Evolutionary conservation across 805 yeast genomes (phyloP).

Genomic region (Yarrowia osloensis): DNA sequence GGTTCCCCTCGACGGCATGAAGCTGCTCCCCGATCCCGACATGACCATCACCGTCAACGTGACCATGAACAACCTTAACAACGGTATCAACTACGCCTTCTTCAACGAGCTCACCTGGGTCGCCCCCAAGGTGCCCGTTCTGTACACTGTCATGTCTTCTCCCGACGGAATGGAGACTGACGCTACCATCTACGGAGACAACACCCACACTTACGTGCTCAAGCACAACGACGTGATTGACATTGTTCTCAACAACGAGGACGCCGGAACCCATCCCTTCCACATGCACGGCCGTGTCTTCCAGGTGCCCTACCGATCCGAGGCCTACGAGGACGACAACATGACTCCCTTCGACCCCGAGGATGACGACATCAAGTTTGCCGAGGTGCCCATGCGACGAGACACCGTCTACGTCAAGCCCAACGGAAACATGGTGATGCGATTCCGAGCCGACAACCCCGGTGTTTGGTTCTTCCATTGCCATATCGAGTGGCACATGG

Average conservation of each 20-base stretch:
- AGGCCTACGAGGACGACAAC: slow-evolving; percentile 54
- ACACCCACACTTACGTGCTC: slow-evolving; percentile 74
- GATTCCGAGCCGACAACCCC: slow-evolving; percentile 92
- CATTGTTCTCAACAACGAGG: slow-evolving; percentile 79
- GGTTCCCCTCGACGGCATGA: slow-evolving; percentile 60
- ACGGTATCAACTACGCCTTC: slow-evolving; percentile 95
- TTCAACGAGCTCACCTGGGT: slow-evolving; percentile 83
- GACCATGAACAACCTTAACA: slow-evolving; percentile 75
- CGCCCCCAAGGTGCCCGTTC: slow-evolving; percentile 81
- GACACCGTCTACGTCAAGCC: slow-evolving; percentile 80
- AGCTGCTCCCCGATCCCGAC: slow-evolving; percentile 66
- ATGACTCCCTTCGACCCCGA: slow-evolving; percentile 61
- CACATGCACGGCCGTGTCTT: slow-evolving; percentile 93
- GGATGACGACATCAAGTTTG: slow-evolving; percentile 53
- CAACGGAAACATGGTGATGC: slow-evolving; percentile 78
- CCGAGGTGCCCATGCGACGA: slow-evolving; percentile 79
- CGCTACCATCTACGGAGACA: slow-evolving; percentile 72
- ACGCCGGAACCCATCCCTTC: slow-evolving; percentile 96
- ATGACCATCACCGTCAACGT: slow-evolving; percentile 66
- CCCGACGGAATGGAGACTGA: slow-evolving; percentile 53
- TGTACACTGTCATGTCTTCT: slow-evolving; percentile 75
- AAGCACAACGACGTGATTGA: slow-evolving; percentile 70
- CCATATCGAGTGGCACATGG: slow-evolving; percentile 97
- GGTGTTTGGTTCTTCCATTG: slow-evolving; percentile 99
- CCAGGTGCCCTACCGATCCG: slow-evolving; percentile 78